Evolutionary conservation across 805 yeast genomes (phyloP).

Genomic region (Debaryomyces castellii): DNA sequence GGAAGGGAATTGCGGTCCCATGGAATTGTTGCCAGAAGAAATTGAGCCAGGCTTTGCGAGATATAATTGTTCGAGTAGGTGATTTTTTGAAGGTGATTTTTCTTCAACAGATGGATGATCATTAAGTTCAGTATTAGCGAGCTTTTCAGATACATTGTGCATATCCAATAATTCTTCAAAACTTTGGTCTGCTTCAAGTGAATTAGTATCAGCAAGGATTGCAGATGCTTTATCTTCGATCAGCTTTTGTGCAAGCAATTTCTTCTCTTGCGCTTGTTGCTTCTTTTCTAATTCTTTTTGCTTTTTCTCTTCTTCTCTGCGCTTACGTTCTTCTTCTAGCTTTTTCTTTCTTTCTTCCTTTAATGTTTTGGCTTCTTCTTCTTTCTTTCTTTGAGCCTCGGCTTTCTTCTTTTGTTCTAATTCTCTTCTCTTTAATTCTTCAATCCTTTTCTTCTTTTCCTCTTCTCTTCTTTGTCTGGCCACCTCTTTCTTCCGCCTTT

Average conservation of each 20-base stretch:
- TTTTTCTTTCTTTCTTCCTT: slow-evolving; percentile 26
- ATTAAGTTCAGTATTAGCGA: background rate
- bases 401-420: slow-evolving; percentile 30
- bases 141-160: background rate
- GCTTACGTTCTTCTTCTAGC: slow-evolving; percentile 22
- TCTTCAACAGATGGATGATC: background rate
- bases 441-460: slow-evolving; percentile 46
- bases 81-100: slow-evolving; percentile 15
- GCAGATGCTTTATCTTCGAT: background rate
- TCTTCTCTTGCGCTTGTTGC: slow-evolving; percentile 14
- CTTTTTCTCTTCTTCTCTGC: slow-evolving; percentile 23
- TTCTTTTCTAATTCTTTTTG: slow-evolving; percentile 14
- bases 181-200: background rate
- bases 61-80: slow-evolving; percentile 32
- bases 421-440: slow-evolving; percentile 32
- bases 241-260: background rate
- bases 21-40: slow-evolving; percentile 5
- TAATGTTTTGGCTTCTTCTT: slow-evolving; percentile 23
- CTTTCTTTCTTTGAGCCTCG: slow-evolving; percentile 28
- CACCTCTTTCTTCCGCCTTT: slow-evolving; percentile 39
- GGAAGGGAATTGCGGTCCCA: slow-evolving; percentile 4
- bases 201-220: background rate
- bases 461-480: slow-evolving; percentile 42
- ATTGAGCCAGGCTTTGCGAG: slow-evolving; percentile 27
- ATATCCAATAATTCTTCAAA: background rate